Evolutionary conservation across 257 asterid species (phyloP).

Genomic region (Leptodermis oblonga): DNA sequence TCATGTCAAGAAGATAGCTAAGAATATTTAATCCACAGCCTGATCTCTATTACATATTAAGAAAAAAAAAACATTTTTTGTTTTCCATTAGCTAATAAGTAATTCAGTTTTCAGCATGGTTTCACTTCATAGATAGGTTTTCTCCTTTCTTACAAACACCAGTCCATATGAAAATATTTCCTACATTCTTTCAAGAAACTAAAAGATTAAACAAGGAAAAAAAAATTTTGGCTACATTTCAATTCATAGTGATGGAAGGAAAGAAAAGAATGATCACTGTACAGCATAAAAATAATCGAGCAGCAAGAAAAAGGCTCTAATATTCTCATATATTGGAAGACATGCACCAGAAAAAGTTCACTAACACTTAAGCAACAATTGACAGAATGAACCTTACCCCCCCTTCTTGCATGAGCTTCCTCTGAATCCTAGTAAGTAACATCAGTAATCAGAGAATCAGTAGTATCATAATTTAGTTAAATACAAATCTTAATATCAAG

Average conservation of each 20-base stretch:
- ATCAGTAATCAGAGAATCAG: slow-evolving; percentile 5
- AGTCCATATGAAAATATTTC: background rate
- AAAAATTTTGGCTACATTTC: background rate
- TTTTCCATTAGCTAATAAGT: background rate
- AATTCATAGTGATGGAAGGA: background rate
- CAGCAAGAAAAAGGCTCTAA: background rate
- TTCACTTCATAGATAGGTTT: background rate
- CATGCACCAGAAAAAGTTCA: background rate
- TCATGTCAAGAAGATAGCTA: background rate
- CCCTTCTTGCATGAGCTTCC: slow-evolving; percentile 98
- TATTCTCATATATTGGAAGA: background rate
- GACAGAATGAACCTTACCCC: slow-evolving; percentile 48
- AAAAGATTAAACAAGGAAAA: background rate
- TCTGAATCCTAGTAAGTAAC: slow-evolving; percentile 61
- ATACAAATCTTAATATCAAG: background rate
- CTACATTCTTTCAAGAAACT: background rate
- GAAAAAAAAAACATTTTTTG: background rate
- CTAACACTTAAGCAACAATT: background rate
- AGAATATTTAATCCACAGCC: background rate
- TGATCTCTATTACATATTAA: background rate
- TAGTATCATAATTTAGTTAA: too few relatives aligned
- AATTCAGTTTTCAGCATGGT: background rate
- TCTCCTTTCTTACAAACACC: background rate
- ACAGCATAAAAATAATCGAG: background rate
- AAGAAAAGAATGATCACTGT: background rate